Conservation (phyloP, 106 monocot species). For the Acorus gramineus region DNA sequence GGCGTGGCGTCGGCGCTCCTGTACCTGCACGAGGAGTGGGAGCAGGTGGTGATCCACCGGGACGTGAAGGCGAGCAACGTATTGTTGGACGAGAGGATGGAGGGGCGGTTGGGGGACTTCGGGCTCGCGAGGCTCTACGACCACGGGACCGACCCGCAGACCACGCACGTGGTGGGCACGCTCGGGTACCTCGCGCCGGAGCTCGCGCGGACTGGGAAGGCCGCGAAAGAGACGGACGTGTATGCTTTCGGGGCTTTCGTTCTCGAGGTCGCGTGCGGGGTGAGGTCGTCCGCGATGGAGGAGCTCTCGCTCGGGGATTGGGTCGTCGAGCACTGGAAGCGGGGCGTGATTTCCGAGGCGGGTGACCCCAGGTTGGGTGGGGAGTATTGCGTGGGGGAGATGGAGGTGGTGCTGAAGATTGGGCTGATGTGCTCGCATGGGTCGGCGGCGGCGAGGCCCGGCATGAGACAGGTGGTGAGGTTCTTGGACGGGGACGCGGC, state of each 20-base stretch:
- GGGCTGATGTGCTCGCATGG: too few relatives aligned
- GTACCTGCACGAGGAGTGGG: too few relatives aligned
- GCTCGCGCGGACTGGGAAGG: slow-evolving; percentile 2
- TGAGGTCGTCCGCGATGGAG: slow-evolving; percentile 1
- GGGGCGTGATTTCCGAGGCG: too few relatives aligned
- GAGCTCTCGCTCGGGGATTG: slow-evolving; percentile 1
- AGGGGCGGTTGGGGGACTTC: slow-evolving; percentile 8
- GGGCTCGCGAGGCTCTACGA: slow-evolving; percentile 14
- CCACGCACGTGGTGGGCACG: slow-evolving; percentile 9
- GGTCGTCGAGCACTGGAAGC: not conserved
- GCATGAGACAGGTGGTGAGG: too few relatives aligned
- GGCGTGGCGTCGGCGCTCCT: slow-evolving; percentile 9
- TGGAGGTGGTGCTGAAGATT: too few relatives aligned
- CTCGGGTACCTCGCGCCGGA: slow-evolving; percentile 12
- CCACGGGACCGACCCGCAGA: slow-evolving; percentile 3
- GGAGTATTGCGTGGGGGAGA: too few relatives aligned
- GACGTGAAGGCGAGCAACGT: slow-evolving; percentile 10
- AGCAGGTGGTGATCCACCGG: slow-evolving; percentile 3
- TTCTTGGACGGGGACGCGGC: too few relatives aligned
- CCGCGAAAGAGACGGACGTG: slow-evolving; percentile 1
- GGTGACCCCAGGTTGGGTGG: too few relatives aligned
- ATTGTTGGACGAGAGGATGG: slow-evolving; percentile 3
- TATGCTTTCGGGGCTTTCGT: slow-evolving; percentile 13
- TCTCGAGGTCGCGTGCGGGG: slow-evolving; percentile 11
- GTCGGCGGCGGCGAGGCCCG: too few relatives aligned